These are phyloP conservation scores for Leccinum barrowsii DNA, from an alignment of 768 basidiomycete genomes.

Conservation along the genomic window DNA sequence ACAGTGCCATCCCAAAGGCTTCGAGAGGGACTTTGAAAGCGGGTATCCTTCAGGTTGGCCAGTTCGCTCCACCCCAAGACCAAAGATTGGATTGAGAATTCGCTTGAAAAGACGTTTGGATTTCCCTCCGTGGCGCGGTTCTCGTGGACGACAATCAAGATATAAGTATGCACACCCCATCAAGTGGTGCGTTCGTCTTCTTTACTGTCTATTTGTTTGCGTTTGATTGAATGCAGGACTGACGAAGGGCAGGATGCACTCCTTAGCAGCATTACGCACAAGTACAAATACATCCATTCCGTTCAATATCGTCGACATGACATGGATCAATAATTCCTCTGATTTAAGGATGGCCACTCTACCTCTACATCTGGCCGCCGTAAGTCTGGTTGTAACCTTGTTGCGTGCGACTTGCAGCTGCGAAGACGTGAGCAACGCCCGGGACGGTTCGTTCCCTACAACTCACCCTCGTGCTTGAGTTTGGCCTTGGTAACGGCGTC, in stretches of 20 bases:
- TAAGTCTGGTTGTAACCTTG: neutral
- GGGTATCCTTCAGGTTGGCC: conserved; percentile 84
- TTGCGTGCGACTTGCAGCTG: conserved; percentile 15
- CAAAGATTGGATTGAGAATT: conserved; percentile 73
- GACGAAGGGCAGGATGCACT: conserved; percentile 82
- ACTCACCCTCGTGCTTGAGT: conserved; percentile 14
- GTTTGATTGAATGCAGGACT: conserved; percentile 46
- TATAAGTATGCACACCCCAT: conserved; percentile 77
- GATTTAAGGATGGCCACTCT: conserved; percentile 18
- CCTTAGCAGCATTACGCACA: too few species aligned
- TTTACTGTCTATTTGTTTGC: neutral
- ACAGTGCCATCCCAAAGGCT: conserved; percentile 17
- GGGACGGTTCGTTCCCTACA: too few species aligned
- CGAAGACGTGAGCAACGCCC: neutral
- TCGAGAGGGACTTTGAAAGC: conserved; percentile 54
- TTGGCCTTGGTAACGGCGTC: conserved; percentile 10
- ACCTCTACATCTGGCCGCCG: neutral
- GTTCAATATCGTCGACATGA: neutral
- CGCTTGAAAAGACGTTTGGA: conserved; percentile 86
- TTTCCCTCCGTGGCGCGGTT: conserved; percentile 89
- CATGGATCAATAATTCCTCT: neutral
- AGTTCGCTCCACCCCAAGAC: conserved; percentile 68
- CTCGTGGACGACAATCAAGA: conserved; percentile 93
- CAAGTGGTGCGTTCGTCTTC: conserved; percentile 59
- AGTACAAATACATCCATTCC: neutral